These are phyloP conservation scores for Eutypa lata DNA, from an alignment of 2,329 filamentous ascomycete species.

Conservation along the genomic window DNA sequence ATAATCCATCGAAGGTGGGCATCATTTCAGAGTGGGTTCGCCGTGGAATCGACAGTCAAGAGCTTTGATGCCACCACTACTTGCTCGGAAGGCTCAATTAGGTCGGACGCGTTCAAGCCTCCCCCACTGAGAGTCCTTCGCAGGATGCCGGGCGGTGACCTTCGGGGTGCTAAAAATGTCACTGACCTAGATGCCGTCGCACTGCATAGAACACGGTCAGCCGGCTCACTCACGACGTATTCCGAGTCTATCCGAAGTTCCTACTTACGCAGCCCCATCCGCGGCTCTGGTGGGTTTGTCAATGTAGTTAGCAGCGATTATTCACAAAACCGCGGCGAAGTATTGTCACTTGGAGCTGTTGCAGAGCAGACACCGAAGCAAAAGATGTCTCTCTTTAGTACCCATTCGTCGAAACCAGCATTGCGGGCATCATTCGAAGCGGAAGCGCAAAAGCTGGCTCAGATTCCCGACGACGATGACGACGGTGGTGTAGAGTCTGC, in stretches of 20 bases:
- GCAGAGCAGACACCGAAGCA: conserved; percentile 47
- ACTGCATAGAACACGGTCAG: conserved; percentile 53
- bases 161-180: conserved; percentile 65
- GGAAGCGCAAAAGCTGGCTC: conserved; percentile 81
- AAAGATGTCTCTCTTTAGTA: conserved; percentile 55
- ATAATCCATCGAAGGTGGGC: conserved; percentile 53
- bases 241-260: conserved; percentile 60
- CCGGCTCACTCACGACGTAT: conserved; percentile 58
- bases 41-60: conserved; percentile 46
- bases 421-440: conserved; percentile 80
- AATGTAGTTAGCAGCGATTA: conserved; percentile 43
- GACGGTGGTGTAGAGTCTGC: conserved; percentile 93
- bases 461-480: conserved; percentile 80
- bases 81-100: conserved; percentile 49
- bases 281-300: conserved; percentile 40
- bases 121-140: conserved; percentile 63
- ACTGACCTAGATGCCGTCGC: conserved; percentile 54
- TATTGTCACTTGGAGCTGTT: conserved; percentile 58
- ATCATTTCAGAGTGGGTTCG: conserved; percentile 58
- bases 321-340: conserved; percentile 38
- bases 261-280: conserved; percentile 42
- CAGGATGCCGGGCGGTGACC: conserved; percentile 70
- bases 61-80: conserved; percentile 62
- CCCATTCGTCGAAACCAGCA: conserved; percentile 58
- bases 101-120: conserved; percentile 41